These are phyloP conservation scores for Gloeostereum incarnatum DNA, from an alignment of 768 basidiomycete genomes.

Conservation along the genomic window DNA sequence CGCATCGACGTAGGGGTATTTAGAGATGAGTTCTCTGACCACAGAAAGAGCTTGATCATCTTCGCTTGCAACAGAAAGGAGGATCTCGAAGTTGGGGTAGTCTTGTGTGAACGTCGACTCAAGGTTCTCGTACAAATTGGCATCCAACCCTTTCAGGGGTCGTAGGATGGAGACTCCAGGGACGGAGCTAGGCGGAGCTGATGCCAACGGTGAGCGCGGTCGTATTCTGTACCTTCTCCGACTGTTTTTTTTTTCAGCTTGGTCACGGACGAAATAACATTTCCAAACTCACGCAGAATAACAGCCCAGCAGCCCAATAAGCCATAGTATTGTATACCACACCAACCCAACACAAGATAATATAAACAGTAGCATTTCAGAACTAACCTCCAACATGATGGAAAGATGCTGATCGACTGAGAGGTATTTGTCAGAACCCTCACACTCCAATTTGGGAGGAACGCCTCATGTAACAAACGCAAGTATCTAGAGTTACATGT, in stretches of 20 bases:
- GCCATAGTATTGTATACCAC: conserved; percentile 62
- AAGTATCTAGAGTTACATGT: too few species aligned
- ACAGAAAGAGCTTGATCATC: conserved; percentile 83
- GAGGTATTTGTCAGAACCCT: too few species aligned
- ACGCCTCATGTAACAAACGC: too few species aligned
- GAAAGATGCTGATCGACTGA: too few species aligned
- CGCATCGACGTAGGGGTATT: conserved; percentile 70
- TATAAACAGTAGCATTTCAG: conserved; percentile 6
- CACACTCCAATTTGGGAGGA: too few species aligned
- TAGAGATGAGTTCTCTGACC: conserved; percentile 65
- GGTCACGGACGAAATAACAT: not conserved
- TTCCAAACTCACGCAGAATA: conserved; percentile 49
- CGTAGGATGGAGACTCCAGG: conserved; percentile 93
- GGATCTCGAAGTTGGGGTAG: conserved; percentile 85
- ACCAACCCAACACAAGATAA: conserved; percentile 33
- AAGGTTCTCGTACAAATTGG: conserved; percentile 92
- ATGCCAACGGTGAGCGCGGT: conserved; percentile 50
- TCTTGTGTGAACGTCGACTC: conserved; percentile 90
- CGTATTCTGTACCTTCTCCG: conserved; percentile 66
- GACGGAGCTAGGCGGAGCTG: conserved; percentile 32
- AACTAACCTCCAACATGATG: too few species aligned
- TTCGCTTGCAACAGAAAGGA: conserved; percentile 86
- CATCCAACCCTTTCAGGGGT: conserved; percentile 90
- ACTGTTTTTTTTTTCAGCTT: conserved; percentile 27
- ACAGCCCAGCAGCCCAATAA: conserved; percentile 59